Evolutionary conservation across 2,329 filamentous ascomycete species (phyloP).

Genomic region (Akanthomyces lecanii): DNA sequence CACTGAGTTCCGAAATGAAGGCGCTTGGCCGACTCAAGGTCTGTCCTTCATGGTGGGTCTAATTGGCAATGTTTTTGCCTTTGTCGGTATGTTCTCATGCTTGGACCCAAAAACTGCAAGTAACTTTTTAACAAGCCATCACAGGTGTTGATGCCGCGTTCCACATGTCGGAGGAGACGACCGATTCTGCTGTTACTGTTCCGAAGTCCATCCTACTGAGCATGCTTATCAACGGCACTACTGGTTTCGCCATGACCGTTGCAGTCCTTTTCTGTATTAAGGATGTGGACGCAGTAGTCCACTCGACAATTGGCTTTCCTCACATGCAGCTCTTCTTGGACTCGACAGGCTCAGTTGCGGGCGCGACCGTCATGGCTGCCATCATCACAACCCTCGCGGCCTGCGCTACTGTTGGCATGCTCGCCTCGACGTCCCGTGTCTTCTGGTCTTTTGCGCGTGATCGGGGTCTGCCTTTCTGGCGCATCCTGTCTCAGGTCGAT

Average conservation of each 20-base stretch:
- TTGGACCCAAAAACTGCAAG: neutral
- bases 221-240: slow-evolving; percentile 46
- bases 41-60: slow-evolving; percentile 39
- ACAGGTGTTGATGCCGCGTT: slow-evolving; percentile 27
- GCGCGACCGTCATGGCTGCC: slow-evolving; percentile 45
- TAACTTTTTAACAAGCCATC: neutral
- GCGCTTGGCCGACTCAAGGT: slow-evolving; percentile 35
- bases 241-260: slow-evolving; percentile 54
- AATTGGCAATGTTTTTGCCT: slow-evolving; percentile 37
- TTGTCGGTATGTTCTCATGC: slow-evolving; percentile 24
- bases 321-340: slow-evolving; percentile 57
- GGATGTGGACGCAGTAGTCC: slow-evolving; percentile 38
- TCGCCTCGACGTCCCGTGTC: slow-evolving; percentile 54
- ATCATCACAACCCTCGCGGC: slow-evolving; percentile 47
- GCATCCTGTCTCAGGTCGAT: slow-evolving; percentile 25
- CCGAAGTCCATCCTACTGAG: slow-evolving; percentile 47
- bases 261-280: slow-evolving; percentile 52
- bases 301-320: slow-evolving; percentile 47
- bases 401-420: slow-evolving; percentile 48
- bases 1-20: slow-evolving; percentile 38
- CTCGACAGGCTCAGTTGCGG: slow-evolving; percentile 43
- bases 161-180: slow-evolving; percentile 32
- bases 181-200: slow-evolving; percentile 45
- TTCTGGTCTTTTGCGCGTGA: slow-evolving; percentile 49
- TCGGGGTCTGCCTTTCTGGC: slow-evolving; percentile 30